A percentile compares a stretch with the other conserved stretches of the same genome.
Evolutionary conservation across 352 stramenopile genomes (phyloP).

Genomic region (Poterioochromonas sp.): DNA sequence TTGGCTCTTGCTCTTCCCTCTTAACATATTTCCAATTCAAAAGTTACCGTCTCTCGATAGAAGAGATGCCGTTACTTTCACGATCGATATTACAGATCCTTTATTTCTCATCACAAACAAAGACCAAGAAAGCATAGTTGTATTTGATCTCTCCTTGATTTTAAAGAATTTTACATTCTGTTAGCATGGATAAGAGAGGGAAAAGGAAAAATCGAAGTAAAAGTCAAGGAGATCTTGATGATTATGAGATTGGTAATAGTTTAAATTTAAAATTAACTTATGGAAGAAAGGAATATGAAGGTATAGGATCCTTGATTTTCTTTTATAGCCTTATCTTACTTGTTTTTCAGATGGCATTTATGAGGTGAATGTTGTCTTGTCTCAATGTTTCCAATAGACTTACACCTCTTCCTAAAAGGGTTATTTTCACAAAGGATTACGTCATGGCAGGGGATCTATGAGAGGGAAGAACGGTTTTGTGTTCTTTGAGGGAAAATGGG

Average conservation of each 20-base stretch:
- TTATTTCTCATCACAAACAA: neutral
- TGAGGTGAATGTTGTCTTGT: neutral
- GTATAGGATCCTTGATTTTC: neutral
- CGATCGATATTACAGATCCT: neutral
- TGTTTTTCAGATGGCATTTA: neutral
- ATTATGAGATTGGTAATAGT: neutral
- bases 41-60: neutral
- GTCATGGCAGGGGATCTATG: too few species aligned
- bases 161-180: too few species aligned
- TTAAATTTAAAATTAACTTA: neutral
- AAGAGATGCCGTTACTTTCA: neutral
- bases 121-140: neutral
- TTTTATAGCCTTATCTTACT: neutral
- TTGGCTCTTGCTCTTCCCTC: neutral
- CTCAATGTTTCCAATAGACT: too few species aligned
- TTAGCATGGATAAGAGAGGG: neutral
- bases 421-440: too few species aligned
- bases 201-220: neutral
- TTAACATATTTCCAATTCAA: neutral
- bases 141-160: neutral
- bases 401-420: too few species aligned
- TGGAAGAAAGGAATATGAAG: neutral
- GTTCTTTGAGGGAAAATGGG: neutral
- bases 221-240: neutral
- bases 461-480: too few species aligned